Base-by-base conservation (phyloP, 2,329 filamentous ascomycete genomes). In the Xylaria sp. region DNA sequence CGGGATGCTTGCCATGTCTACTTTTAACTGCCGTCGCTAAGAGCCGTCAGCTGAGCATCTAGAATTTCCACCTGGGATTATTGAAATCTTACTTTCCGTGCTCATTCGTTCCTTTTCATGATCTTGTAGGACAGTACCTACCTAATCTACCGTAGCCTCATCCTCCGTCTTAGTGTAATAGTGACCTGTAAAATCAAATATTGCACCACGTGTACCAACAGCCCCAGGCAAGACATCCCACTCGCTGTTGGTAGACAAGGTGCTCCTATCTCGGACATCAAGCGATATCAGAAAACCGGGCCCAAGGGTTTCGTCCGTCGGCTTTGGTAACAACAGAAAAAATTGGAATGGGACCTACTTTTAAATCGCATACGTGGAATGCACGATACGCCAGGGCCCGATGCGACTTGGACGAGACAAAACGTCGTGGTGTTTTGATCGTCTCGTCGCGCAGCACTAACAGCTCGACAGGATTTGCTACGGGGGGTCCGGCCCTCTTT, bases 401-500 rank as follows among this genome's bases (percentile, higher is more conserved):
- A 46, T n/a, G 12, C 25, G 45, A 9, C 45, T 47, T 12, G 45
- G 31, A 14, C n/a, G 28, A 11, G 25, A 31, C 17, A 56, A 3
- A 51, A 21, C 35, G n/a, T 28, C 33, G 14, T 19, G 51, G 56
- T 50, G 51, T 38, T 43, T 42, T 42, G 50, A 56, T 55, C 61
- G 25, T 33, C 56, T 60, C 15, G 17, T 38, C 21, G 19, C 46
- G 42, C 54, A 50, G 43, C 15, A 38, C 56, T 56, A 63, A 31
- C 55, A n/a, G n/a, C n/a, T n/a, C n/a, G n/a, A n/a, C n/a, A 45
- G 25, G 40, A 54, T 28, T 25, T 35, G 23, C 14, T 19, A 55
- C 19, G 58, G 62, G 58, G 62, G 62, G n/a, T 58, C 55, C 50
- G 58, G 45, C 59, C 62, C 50, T 59, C 45, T 51, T 35, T 51